phyloP scores from a whole-genome alignment of 2,329 filamentous ascomycete species.

The Clarireedia monteithiana region DNA sequence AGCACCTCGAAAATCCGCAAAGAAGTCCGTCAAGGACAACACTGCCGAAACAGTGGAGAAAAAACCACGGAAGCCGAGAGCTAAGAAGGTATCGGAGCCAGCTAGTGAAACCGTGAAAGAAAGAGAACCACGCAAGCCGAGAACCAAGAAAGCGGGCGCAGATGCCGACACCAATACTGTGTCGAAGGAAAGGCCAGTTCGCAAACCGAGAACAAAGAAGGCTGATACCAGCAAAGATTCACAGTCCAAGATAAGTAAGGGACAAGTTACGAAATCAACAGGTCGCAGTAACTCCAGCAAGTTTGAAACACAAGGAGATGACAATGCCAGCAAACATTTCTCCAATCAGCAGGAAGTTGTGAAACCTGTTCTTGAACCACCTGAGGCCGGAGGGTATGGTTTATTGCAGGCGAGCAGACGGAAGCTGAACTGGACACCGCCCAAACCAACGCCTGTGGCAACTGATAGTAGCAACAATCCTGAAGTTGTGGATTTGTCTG shows the following conservation, averaged over 20 bases:
- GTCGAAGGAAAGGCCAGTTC: slow-evolving; percentile 6
- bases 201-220: slow-evolving; percentile 20
- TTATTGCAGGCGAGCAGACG: slow-evolving; percentile 42
- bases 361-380: background rate
- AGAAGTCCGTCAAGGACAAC: slow-evolving; percentile 12
- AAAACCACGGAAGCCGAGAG: slow-evolving; percentile 14
- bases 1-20: slow-evolving; percentile 17
- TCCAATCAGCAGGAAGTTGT: background rate
- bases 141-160: slow-evolving; percentile 20
- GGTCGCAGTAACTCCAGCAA: slow-evolving; percentile 12
- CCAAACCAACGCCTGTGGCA: slow-evolving; percentile 33
- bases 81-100: slow-evolving; percentile 18
- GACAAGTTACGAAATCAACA: slow-evolving; percentile 29
- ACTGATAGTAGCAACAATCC: background rate
- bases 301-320: slow-evolving; percentile 11
- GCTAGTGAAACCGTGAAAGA: slow-evolving; percentile 11
- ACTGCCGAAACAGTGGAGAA: slow-evolving; percentile 1
- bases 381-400: slow-evolving; percentile 14
- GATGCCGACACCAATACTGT: slow-evolving; percentile 1
- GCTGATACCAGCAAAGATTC: slow-evolving; percentile 14
- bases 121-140: slow-evolving; percentile 15
- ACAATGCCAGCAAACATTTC: slow-evolving; percentile 7
- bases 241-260: slow-evolving; percentile 29
- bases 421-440: slow-evolving; percentile 61
- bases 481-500: background rate